Evolutionary conservation across 495 filamentous ascomycete genomes (phyloP), one percentile per base, ranked within the genome.

Genomic region (Pseudotulostoma volvatum): DNA sequence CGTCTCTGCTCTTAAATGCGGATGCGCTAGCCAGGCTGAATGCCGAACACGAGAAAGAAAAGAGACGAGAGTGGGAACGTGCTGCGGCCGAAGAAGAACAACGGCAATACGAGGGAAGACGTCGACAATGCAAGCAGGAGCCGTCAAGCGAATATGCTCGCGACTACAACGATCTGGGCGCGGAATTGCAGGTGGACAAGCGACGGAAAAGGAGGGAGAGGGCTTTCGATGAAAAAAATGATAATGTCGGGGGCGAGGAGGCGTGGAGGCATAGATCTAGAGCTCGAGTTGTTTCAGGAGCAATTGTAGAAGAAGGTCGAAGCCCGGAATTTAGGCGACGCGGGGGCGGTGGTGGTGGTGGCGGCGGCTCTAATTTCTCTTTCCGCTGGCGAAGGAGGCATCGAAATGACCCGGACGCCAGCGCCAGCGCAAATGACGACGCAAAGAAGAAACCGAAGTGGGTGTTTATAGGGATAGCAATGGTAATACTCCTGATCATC

Each of bases 261-360:
- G 38, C 57, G 18, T 52, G 60, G 15, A 54, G 64, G 30, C 56
- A 59, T 23, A 61, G 63, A 40, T 64, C 66, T 37, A 68, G 66
- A 34, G 60, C 73, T 21, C 59, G 77, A 42, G 62, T 81, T 15
- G 74, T 80, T 4, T 84, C 79, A 35, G 80, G 80, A 11, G 68
- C 77, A 0, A 57, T 76, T 38, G 45, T 79, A 42, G 80, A 85
- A 48, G 78, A 84, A 53, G 80, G 79, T 1, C 45, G 52, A 19
- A 53, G 50, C 30, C 47, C 56, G 9, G 57, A 58, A 14, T 53
- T 57, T 48, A 54, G 54, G 16, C 53, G 63, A 23, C 53, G 50
- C 15, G 59, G 63, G 30, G 57, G 56, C 15, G 59, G 58, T 38
- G 57, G 57, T 35, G 54, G 52, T 4, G 11, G 14, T 17, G 37